These are phyloP conservation scores for Claviceps purpurea DNA, from an alignment of 2,329 filamentous ascomycete genomes.

Conservation along the genomic window DNA sequence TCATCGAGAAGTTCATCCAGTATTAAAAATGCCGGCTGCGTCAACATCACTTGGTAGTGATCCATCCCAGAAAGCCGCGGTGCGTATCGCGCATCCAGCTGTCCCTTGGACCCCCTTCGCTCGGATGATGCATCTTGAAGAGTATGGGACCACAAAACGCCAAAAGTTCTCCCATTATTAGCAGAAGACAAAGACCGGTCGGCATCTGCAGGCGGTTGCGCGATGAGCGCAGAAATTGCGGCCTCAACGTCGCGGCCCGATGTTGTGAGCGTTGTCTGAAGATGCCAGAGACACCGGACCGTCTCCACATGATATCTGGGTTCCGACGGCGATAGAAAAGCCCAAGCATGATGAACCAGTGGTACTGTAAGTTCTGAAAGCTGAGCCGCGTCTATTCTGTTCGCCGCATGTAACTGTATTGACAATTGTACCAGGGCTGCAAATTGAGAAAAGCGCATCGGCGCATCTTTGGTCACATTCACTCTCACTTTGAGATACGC, in stretches of 20 bases:
- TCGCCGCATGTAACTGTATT: conserved; percentile 40
- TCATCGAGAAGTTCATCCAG: conserved; percentile 67
- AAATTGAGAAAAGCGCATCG: conserved; percentile 39
- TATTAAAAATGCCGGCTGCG: conserved; percentile 67
- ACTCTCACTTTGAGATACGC: conserved; percentile 37
- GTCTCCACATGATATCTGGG: conserved; percentile 94
- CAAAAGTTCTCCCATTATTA: conserved; percentile 56
- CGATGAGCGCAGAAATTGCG: conserved; percentile 56
- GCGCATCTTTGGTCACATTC: conserved; percentile 26
- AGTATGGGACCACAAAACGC: conserved; percentile 71
- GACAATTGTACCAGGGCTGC: conserved; percentile 45
- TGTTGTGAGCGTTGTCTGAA: conserved; percentile 59
- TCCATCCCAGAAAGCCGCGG: conserved; percentile 40
- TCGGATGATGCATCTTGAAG: conserved; percentile 46
- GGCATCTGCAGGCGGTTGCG: neutral
- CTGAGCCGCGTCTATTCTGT: conserved; percentile 37
- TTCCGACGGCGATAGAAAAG: conserved; percentile 63
- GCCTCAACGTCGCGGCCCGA: conserved; percentile 67
- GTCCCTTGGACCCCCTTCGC: conserved; percentile 34
- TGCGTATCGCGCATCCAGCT: conserved; percentile 19
- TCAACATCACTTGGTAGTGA: conserved; percentile 60
- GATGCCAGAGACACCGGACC: conserved; percentile 70
- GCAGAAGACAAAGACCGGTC: conserved; percentile 17
- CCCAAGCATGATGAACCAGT: conserved; percentile 64
- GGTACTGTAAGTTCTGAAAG: conserved; percentile 50